Percentiles rank a stretch among this genome's conserved stretches.
Conservation (phyloP, 768 basidiomycete genomes). For the Termitomyces sp. region DNA sequence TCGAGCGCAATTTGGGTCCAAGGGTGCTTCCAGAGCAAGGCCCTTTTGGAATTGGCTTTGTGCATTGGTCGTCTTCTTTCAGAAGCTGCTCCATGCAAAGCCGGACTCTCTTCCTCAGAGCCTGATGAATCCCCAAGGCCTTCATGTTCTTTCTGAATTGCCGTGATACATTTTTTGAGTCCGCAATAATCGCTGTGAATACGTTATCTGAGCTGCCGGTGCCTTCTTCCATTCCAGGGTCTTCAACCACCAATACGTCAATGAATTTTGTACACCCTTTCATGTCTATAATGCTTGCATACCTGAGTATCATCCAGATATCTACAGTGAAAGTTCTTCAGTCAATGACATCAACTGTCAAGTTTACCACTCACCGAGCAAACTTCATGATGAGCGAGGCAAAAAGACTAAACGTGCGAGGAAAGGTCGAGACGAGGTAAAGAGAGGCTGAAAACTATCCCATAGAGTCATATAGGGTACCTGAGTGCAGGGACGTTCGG, state of each 20-base stretch:
- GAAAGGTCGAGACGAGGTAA: not conserved
- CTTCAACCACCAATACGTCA: slow-evolving; percentile 26
- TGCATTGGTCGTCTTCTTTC: not conserved
- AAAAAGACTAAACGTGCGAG: not conserved
- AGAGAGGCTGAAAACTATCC: not conserved
- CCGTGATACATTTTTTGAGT: slow-evolving; percentile 62
- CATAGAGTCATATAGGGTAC: not conserved
- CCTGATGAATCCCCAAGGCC: slow-evolving; percentile 17
- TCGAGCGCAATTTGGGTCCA: too few relatives aligned
- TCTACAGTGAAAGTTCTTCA: not conserved
- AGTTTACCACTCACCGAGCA: not conserved
- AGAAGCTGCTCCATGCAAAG: too few relatives aligned
- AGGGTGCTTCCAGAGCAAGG: too few relatives aligned
- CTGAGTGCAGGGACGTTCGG: not conserved
- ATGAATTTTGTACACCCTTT: not conserved
- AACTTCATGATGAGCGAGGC: not conserved
- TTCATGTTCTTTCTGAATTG: slow-evolving; percentile 40
- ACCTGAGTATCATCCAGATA: slow-evolving; percentile 7
- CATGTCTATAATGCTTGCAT: not conserved
- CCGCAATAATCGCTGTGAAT: slow-evolving; percentile 59
- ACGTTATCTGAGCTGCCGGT: not conserved
- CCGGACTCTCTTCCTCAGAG: slow-evolving; percentile 10
- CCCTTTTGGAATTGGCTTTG: not conserved
- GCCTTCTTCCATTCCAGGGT: slow-evolving; percentile 69
- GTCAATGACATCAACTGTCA: not conserved